A percentile compares a stretch with the other conserved stretches of the same genome.
phyloP scores from a whole-genome alignment of 345 rosid genomes.

The Abelmoschus esculentus region DNA sequence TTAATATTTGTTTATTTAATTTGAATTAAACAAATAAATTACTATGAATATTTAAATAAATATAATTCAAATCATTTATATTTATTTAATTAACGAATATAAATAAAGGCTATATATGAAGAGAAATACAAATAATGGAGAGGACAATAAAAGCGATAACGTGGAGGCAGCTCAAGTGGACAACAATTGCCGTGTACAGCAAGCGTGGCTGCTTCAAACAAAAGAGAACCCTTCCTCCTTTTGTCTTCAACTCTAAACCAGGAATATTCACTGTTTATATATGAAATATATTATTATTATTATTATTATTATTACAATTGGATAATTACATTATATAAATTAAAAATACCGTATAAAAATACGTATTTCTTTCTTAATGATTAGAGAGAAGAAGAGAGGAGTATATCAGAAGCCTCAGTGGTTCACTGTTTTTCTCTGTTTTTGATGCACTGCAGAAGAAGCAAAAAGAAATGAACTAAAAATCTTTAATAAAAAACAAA shows the following conservation, averaged over 20 bases:
- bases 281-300: no score
- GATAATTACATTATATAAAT: no score
- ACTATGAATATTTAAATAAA: no score
- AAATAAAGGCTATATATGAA: background rate
- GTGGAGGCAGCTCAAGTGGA: background rate
- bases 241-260: no score
- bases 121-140: background rate
- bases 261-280: no score
- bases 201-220: background rate
- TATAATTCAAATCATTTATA: no score
- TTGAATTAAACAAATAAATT: no score
- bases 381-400: constrained; percentile 2
- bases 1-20: background rate
- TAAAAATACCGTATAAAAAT: background rate
- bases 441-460: constrained; percentile 29
- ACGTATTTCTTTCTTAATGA: constrained; percentile 24
- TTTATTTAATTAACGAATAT: background rate
- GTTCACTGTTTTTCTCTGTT: constrained; percentile 22
- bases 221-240: no score
- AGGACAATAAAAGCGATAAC: background rate
- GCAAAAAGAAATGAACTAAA: background rate
- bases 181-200: background rate
- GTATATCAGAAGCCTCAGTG: constrained; percentile 31
- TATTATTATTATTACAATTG: no score
- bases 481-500: background rate